Base-by-base conservation (phyloP, 179 eudicot genomes). In the Patellifolia procumbens region DNA sequence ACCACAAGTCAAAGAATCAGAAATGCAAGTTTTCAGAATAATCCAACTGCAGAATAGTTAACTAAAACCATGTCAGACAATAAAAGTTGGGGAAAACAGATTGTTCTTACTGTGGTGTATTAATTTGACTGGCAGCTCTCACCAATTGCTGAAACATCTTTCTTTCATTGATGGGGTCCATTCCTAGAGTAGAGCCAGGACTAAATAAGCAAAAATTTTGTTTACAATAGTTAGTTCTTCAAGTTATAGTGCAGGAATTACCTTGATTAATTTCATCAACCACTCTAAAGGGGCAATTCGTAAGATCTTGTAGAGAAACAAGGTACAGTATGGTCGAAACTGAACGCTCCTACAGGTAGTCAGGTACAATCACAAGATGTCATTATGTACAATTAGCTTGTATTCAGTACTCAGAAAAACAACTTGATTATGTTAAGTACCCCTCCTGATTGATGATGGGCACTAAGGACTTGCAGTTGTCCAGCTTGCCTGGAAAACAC, bases 371-470 rank as follows among this genome's bases (percentile, higher is more conserved):
- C 55, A 62, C 35, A 63, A 60, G 45, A 32, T 32, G 49, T 19
- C 63, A 73, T 75, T 43, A 86, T 51, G 67, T 68, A 77, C 31
- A 60, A n/a, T 42, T 19, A 68, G n/a, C n/a, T n/a, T n/a, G n/a
- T 49, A 53, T 63, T 46, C 43, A 61, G 63, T 37, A 67, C 55
- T 58, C 19, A 63, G 49, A 59, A 53, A 69, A 68, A 72, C 24
- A 74, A 78, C 35, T 58, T 5, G 60, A 49, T 43, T 39, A 65
- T 74, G 64, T 53, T 68, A 71, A 22, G 56, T 87, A 95, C 98
- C 97, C 99, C 99, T 87, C 99, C 99, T 68, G 98, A 95, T 87
- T 95, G 98, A 81, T 95, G 99, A 83, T 95, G 96, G 74, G 98
- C 94, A 85, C 99, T 91, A 75, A 95, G 91, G 68, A 93, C 99